Percentiles rank a stretch among this genome's conserved stretches.
Conservation (phyloP, 768 basidiomycete genomes). For the Coprinopsis cinerea region DNA sequence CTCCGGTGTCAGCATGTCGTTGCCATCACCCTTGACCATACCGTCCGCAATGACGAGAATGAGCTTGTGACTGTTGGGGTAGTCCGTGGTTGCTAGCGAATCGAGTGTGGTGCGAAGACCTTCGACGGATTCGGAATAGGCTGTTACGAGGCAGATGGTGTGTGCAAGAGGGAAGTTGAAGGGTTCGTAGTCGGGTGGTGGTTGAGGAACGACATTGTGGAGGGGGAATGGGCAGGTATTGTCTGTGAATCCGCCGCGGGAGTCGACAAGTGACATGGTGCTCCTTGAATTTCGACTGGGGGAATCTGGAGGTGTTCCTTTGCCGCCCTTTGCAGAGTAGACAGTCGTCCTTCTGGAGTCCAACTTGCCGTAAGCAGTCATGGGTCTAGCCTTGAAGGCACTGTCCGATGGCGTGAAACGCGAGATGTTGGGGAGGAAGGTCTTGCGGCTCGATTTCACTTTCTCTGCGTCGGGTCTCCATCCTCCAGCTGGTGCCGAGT, state of each 20-base stretch:
- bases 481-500: slow-evolving; percentile 86
- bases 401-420: slow-evolving; percentile 73
- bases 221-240: slow-evolving; percentile 92
- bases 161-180: slow-evolving; percentile 95
- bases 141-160: slow-evolving; percentile 94
- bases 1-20: slow-evolving; percentile 84
- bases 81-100: slow-evolving; percentile 96
- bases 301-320: slow-evolving; percentile 66
- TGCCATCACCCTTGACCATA: slow-evolving; percentile 96
- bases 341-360: slow-evolving; percentile 60
- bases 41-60: slow-evolving; percentile 96
- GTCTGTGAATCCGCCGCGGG: slow-evolving; percentile 44
- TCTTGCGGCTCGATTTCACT: slow-evolving; percentile 51
- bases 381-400: slow-evolving; percentile 48
- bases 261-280: slow-evolving; percentile 68
- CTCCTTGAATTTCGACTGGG: slow-evolving; percentile 72
- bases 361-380: slow-evolving; percentile 61
- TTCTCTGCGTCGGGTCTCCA: slow-evolving; percentile 87
- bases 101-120: slow-evolving; percentile 97
- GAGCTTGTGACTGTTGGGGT: slow-evolving; percentile 95
- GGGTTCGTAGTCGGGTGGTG: slow-evolving; percentile 85
- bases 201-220: slow-evolving; percentile 86
- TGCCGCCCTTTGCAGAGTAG: slow-evolving; percentile 42
- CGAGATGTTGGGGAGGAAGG: slow-evolving; percentile 62
- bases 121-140: slow-evolving; percentile 95